A percentile compares a stretch with the other conserved stretches of the same genome.
Evolutionary conservation across 2,329 filamentous ascomycete genomes (phyloP).

Genomic region (Colletotrichum liaoningense): DNA sequence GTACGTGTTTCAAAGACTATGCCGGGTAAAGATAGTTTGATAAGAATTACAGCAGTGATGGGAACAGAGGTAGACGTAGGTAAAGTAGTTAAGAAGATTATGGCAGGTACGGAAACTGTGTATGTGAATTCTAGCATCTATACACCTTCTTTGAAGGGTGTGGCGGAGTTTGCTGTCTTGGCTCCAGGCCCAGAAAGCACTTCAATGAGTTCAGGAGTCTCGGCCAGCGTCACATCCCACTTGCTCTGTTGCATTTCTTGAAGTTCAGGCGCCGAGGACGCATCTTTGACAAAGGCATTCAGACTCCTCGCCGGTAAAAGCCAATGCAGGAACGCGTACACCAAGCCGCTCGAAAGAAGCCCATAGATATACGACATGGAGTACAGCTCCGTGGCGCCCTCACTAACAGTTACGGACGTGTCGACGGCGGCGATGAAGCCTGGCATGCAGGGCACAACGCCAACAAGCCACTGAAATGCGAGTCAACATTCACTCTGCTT

Average conservation of each 20-base stretch:
- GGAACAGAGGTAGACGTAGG: too few species aligned
- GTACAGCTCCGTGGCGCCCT: slow-evolving; percentile 52
- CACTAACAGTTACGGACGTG: slow-evolving; percentile 43
- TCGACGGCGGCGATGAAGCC: not conserved
- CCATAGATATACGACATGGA: slow-evolving; percentile 53
- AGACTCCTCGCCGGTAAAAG: slow-evolving; percentile 43
- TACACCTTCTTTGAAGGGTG: not conserved
- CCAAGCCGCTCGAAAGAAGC: slow-evolving; percentile 46
- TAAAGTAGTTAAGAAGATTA: too few species aligned
- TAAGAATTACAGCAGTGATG: too few species aligned
- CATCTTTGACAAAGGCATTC: slow-evolving; percentile 43
- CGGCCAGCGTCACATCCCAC: slow-evolving; percentile 45
- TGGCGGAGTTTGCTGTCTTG: not conserved
- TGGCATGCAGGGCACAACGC: not conserved
- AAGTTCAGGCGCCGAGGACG: slow-evolving; percentile 40
- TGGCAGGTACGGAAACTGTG: not conserved
- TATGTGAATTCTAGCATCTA: not conserved
- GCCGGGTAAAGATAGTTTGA: not conserved
- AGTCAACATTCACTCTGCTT: not conserved
- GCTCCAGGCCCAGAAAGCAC: not conserved
- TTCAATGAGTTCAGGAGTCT: slow-evolving; percentile 18
- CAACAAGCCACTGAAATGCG: not conserved
- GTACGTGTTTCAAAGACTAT: too few species aligned
- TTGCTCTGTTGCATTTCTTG: slow-evolving; percentile 43
- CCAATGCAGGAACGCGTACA: slow-evolving; percentile 46